Base-by-base conservation (phyloP, 139 green algal genomes). In the Pleodorina starrii region DNA sequence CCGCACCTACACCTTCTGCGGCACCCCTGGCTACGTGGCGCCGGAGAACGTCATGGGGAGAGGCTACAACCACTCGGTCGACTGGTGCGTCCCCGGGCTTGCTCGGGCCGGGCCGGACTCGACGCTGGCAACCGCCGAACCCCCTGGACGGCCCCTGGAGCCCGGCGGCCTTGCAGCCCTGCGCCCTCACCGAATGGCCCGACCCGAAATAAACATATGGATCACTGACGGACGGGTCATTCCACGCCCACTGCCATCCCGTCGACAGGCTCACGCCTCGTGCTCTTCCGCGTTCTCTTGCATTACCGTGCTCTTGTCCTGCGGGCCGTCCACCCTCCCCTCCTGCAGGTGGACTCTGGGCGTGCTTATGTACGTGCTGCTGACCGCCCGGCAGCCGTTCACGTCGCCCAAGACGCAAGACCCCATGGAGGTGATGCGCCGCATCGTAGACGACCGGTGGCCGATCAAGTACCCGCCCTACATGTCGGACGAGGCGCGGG, bases 1-100 rank as follows among this genome's bases (percentile, higher is more conserved):
- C 11, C 90, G 96, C 42, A 99, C 98, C 17, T 99, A 99, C 97
- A 99, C 98, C 57, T 99, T 99, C 93, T 99, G 97, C 88, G 97
- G 97, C 44, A 99, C 97, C 12, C 97, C 97, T 6, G 97, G 97
- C 36, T 98, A 98, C 59, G 96, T 98, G 38, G 97, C 97, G 1
- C 97, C 97, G 19, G 97, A 99, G 86, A 98, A 97, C 85, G 95
- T 99, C 63, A 94, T 99, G 71, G 96, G 96, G 5, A 94, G 97
- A 36, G 98, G 98, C 40, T 99, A 99, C 94, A 97, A 96, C 91
- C 94, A 95, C 69, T 94, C 86, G 12, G 96, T 99, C 16, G 98
- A 99, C 94, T 99, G 96, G 97, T 97, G 94, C 97, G 79, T 73
- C n/a, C 6, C 4, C 2, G 23, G 44, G n/a, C n/a, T n/a, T n/a